These are phyloP conservation scores for Pythium brachiatum DNA, from an alignment of 352 stramenopile species.

Conservation along the genomic window DNA sequence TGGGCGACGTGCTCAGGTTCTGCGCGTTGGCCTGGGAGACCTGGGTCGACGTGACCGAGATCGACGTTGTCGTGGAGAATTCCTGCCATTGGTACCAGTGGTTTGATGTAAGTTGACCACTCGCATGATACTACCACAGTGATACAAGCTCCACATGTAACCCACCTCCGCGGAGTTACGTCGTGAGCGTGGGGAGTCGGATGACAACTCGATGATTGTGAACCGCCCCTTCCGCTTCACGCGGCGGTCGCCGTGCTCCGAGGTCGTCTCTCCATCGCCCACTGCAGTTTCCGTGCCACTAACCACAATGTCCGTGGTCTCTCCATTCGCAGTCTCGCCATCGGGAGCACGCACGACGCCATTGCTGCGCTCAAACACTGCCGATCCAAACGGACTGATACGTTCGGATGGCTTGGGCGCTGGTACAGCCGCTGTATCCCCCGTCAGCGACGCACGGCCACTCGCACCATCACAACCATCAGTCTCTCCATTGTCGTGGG, in stretches of 20 bases:
- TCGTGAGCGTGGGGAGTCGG: slow-evolving; percentile 51
- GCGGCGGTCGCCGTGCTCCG: slow-evolving; percentile 17
- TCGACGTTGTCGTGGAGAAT: slow-evolving; percentile 51
- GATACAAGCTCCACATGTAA: too few species aligned
- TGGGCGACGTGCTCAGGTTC: slow-evolving; percentile 14
- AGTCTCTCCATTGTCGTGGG: neutral
- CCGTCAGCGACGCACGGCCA: neutral
- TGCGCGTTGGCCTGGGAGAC: slow-evolving; percentile 25
- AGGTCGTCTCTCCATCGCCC: neutral
- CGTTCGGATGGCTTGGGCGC: slow-evolving; percentile 17
- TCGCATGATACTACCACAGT: too few species aligned
- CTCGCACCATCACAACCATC: neutral
- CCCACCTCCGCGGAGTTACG: slow-evolving; percentile 58
- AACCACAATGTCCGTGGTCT: neutral
- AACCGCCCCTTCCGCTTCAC: slow-evolving; percentile 81
- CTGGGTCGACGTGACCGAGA: slow-evolving; percentile 36
- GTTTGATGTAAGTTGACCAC: neutral
- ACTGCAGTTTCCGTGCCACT: neutral
- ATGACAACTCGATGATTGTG: slow-evolving; percentile 80
- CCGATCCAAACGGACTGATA: slow-evolving; percentile 27
- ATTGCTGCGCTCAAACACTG: slow-evolving; percentile 23
- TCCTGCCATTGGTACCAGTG: slow-evolving; percentile 20
- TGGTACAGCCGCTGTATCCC: neutral
- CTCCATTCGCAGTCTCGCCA: neutral
- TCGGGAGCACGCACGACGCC: slow-evolving; percentile 4